A percentile compares a stretch with the other conserved stretches of the same genome.
Evolutionary conservation across 75 land plant species (phyloP).

Genomic region (Selaginella moellendorffii): DNA sequence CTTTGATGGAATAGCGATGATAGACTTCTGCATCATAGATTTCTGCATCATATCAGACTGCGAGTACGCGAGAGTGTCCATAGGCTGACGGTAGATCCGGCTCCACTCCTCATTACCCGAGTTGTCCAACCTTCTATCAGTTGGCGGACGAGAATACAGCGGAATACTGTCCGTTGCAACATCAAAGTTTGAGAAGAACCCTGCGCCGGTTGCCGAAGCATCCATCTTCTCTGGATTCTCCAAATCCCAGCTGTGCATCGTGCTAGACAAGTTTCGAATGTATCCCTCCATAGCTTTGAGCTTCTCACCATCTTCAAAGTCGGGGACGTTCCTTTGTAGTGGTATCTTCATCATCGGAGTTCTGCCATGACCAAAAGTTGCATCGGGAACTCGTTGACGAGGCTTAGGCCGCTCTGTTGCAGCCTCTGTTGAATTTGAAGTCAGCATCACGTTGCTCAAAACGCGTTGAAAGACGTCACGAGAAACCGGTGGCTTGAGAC

Average conservation of each 20-base stretch:
- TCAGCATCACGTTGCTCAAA: conserved; percentile 51
- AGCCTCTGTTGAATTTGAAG: not conserved
- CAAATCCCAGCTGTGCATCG: conserved; percentile 34
- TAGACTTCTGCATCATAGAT: not conserved
- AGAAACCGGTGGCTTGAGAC: conserved; percentile 81
- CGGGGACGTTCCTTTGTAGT: conserved; percentile 4
- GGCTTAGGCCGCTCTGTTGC: not conserved
- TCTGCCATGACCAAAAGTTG: no score
- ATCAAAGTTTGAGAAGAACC: conserved; percentile 48
- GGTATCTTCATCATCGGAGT: no score
- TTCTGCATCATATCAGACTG: not conserved
- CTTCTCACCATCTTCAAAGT: conserved; percentile 45
- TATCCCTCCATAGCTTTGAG: conserved; percentile 49
- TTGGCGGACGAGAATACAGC: conserved; percentile 56
- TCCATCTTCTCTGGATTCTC: conserved; percentile 59
- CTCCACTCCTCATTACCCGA: conserved; percentile 32
- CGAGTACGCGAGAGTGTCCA: not conserved
- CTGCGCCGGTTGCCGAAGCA: conserved; percentile 49
- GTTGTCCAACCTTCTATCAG: conserved; percentile 27
- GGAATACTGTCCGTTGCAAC: conserved; percentile 81
- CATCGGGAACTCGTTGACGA: no score
- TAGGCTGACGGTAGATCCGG: conserved; percentile 11
- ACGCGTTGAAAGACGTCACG: conserved; percentile 54
- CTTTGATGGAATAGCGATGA: not conserved
- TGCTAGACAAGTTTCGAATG: conserved; percentile 31